A percentile compares a stretch with the other conserved stretches of the same genome.
Conservation (phyloP, 371 early-diverging fungal species). For the Mortierella sp. region DNA sequence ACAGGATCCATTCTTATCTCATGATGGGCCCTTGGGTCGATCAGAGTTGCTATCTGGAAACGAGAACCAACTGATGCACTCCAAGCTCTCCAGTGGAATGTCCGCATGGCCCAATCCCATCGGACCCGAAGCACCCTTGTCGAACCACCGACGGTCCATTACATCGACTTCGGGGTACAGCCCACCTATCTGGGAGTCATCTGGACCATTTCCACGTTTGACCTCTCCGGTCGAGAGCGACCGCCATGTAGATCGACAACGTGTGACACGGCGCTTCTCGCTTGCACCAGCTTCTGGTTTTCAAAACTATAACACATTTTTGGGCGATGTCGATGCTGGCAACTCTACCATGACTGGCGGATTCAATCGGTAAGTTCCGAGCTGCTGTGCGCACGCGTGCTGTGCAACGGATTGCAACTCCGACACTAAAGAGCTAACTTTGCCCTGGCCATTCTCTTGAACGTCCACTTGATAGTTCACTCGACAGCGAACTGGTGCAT, state of each 20-base stretch:
- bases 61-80: slow-evolving; percentile 7
- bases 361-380: slow-evolving; percentile 17
- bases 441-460: neutral
- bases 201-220: slow-evolving; percentile 19
- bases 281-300: slow-evolving; percentile 35
- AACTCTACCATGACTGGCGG: slow-evolving; percentile 5
- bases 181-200: slow-evolving; percentile 42
- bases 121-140: neutral
- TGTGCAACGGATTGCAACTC: slow-evolving; percentile 1
- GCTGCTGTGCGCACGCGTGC: neutral
- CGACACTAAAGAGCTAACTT: neutral
- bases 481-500: slow-evolving; percentile 25
- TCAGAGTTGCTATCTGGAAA: slow-evolving; percentile 1
- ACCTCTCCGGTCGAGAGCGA: slow-evolving; percentile 15
- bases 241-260: slow-evolving; percentile 18
- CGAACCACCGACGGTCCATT: slow-evolving; percentile 34
- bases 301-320: slow-evolving; percentile 17
- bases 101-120: slow-evolving; percentile 22
- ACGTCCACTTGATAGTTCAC: slow-evolving; percentile 15
- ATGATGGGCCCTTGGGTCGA: slow-evolving; percentile 4
- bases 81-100: slow-evolving; percentile 22
- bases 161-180: slow-evolving; percentile 21
- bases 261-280: slow-evolving; percentile 32
- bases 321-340: slow-evolving; percentile 21
- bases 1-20: slow-evolving; percentile 16